phyloP scores from a whole-genome alignment of 1,139 yeast genomes.

The Nakaseomyces sp. region DNA sequence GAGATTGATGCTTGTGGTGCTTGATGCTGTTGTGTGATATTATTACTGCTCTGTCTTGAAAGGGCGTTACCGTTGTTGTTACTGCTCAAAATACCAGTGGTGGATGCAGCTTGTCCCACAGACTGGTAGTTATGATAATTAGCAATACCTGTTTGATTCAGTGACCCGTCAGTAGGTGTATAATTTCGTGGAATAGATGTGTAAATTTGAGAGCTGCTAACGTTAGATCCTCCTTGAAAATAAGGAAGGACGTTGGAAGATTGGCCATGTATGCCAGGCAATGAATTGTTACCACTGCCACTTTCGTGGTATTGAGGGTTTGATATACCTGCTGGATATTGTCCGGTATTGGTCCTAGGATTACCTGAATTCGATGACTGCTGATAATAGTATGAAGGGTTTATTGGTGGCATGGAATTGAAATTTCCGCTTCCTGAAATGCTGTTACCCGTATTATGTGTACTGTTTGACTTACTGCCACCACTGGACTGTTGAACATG shows the following conservation, averaged over 20 bases:
- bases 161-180: background rate
- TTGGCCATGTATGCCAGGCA: background rate
- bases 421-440: background rate
- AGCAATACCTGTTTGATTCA: background rate
- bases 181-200: background rate
- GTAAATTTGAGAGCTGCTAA: background rate
- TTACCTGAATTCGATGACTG: background rate
- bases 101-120: background rate
- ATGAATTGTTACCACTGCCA: background rate
- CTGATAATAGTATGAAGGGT: background rate
- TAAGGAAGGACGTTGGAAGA: background rate
- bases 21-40: conserved; percentile 1
- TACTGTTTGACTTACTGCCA: background rate
- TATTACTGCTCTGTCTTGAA: background rate
- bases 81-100: background rate
- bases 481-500: background rate
- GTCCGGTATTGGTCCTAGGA: background rate
- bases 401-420: background rate
- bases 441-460: background rate
- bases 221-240: background rate
- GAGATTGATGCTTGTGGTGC: background rate
- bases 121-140: background rate
- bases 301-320: background rate
- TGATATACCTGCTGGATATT: background rate
- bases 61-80: background rate